These are phyloP conservation scores for Diaporthe aspalathi DNA, from an alignment of 2,329 filamentous ascomycete species.

Conservation along the genomic window DNA sequence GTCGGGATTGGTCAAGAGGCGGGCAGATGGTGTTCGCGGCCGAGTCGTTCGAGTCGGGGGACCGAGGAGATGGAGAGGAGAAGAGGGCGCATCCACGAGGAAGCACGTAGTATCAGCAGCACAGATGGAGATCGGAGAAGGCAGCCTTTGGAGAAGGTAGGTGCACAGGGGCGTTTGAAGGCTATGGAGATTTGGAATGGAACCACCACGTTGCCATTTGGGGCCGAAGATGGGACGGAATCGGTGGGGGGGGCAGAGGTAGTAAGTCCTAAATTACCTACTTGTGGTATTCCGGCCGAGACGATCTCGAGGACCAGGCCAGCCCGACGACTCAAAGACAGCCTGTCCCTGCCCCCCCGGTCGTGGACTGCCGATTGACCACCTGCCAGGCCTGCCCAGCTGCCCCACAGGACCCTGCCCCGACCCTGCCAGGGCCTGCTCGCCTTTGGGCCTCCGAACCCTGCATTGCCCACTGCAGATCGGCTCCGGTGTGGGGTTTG, in stretches of 20 bases:
- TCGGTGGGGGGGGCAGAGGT: neutral
- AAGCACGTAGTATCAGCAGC: neutral
- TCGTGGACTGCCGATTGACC: neutral
- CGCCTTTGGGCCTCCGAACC: slow-evolving; percentile 10
- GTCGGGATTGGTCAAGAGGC: neutral
- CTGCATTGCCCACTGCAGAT: slow-evolving; percentile 28
- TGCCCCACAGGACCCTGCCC: neutral
- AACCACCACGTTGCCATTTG: slow-evolving; percentile 26
- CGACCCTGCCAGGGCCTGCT: too few relatives aligned
- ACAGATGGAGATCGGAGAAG: neutral
- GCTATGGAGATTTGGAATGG: slow-evolving; percentile 16
- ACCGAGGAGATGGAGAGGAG: neutral
- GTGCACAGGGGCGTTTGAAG: slow-evolving; percentile 14
- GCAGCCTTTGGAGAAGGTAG: neutral
- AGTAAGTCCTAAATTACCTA: too few relatives aligned
- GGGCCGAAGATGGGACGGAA: slow-evolving; percentile 15
- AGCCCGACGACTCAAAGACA: neutral
- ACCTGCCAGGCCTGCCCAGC: neutral
- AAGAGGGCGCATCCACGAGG: neutral
- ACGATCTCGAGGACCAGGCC: slow-evolving; percentile 15
- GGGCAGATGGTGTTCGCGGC: neutral
- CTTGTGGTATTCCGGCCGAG: slow-evolving; percentile 6
- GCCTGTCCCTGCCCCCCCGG: slow-evolving; percentile 24
- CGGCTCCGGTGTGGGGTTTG: slow-evolving; percentile 17
- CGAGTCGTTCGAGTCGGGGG: neutral